phyloP scores from a whole-genome alignment of 768 basidiomycete species.

The Artomyces pyxidatus region DNA sequence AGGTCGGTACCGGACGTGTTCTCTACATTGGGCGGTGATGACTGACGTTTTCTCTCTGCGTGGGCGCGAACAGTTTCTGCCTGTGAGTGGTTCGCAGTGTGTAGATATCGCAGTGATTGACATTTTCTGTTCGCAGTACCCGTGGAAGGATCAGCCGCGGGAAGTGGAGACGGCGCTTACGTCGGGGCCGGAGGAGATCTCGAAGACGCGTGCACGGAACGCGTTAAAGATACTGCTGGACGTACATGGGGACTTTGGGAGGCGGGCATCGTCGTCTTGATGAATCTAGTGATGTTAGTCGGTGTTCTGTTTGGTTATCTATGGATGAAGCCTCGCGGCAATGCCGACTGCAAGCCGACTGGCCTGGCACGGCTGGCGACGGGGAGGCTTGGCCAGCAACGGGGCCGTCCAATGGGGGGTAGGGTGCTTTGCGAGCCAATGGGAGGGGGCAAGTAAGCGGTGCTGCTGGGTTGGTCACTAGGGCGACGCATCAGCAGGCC shows the following conservation, averaged over 20 bases:
- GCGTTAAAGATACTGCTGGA: constrained; percentile 89
- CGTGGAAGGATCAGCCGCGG: constrained; percentile 62
- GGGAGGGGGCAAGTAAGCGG: neutral
- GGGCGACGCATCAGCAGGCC: constrained; percentile 1
- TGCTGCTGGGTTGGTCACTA: neutral
- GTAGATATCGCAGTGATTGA: constrained; percentile 5
- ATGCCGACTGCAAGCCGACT: too few species aligned
- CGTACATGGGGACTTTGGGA: constrained; percentile 73
- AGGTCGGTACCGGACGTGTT: constrained; percentile 28
- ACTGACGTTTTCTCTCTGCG: neutral
- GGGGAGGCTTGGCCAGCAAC: neutral
- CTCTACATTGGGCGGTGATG: neutral
- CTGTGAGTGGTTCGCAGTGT: constrained; percentile 10
- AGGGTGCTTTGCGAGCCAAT: neutral
- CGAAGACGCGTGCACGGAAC: constrained; percentile 86
- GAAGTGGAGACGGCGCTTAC: constrained; percentile 67
- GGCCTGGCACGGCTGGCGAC: too few species aligned
- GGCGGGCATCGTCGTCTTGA: constrained; percentile 5
- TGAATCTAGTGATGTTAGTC: too few species aligned
- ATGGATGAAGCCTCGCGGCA: too few species aligned
- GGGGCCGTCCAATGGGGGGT: neutral
- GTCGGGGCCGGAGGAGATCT: constrained; percentile 71
- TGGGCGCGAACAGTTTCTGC: constrained; percentile 6
- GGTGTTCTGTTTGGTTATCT: too few species aligned
- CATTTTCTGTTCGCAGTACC: constrained; percentile 48